phyloP scores from a whole-genome alignment of 345 rosid genomes.

The Eucalyptus cloeziana region DNA sequence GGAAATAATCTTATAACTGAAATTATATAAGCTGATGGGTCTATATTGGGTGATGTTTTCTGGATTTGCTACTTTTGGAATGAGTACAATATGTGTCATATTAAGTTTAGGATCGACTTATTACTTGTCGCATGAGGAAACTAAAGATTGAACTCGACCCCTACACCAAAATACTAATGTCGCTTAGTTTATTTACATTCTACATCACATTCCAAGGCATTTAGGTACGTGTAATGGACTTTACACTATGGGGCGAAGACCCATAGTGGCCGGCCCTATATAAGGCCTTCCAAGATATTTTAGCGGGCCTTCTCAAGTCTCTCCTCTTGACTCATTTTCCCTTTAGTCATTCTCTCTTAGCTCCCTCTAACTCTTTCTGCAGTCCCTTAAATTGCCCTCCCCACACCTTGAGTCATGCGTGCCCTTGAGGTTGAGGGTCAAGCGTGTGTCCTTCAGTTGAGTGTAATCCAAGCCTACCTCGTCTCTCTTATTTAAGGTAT shows the following conservation, averaged over 20 bases:
- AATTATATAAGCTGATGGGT: no score
- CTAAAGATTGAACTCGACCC: not conserved
- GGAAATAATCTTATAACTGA: no score
- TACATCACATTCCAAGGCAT: not conserved
- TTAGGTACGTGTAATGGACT: not conserved
- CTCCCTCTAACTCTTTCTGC: not conserved
- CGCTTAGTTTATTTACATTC: not conserved
- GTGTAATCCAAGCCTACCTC: not conserved
- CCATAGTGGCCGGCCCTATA: not conserved
- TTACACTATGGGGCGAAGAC: not conserved
- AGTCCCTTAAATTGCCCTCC: not conserved
- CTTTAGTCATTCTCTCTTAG: not conserved
- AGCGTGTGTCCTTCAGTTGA: not conserved
- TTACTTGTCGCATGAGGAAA: not conserved
- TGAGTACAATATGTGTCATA: no score
- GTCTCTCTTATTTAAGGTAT: not conserved
- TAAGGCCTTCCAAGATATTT: not conserved
- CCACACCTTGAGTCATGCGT: not conserved
- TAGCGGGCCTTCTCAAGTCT: not conserved
- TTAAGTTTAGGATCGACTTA: not conserved
- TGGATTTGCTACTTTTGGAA: no score
- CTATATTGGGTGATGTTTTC: no score
- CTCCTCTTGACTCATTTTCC: not conserved
- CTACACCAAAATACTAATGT: not conserved
- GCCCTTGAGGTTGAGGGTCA: no score